Evolutionary conservation across 306 rosid species (phyloP), one percentile per base, ranked within the genome.

Genomic region (Clitoria ternatea): DNA sequence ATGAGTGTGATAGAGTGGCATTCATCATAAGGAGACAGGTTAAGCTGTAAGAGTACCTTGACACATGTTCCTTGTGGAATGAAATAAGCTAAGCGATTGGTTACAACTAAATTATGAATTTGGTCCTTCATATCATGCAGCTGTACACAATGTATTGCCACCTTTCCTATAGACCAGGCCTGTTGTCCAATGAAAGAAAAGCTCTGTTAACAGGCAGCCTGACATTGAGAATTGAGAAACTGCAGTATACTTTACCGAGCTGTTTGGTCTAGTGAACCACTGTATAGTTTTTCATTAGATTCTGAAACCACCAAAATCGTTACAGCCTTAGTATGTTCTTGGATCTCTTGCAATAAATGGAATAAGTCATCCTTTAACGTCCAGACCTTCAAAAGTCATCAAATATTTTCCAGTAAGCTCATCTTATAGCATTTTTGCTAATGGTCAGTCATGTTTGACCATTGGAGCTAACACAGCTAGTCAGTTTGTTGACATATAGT

Each of bases 211-310:
- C 44, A 55, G 36, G 23, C 33, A 22, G 17, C 14, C 32, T 20
- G 19, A 13, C 24, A 67, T 36, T 59, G 52, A 60, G 33, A 18
- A 27, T 37, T 59, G 42, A 60, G 39, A 45, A 64, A 61, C 20
- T 61, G 48, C 40, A 17, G 52, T 42, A 7, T 23, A 5, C 54
- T 73, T 74, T 77, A 84, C 96, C 90, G 86, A 37, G 73, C 54
- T 26, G 87, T 87, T 78, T 81, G 84, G 75, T 92, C 97, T n/a
- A 89, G 88, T 59, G 97, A 92, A 61, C 97, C 92, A 44, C 96
- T 92, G 77, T 79, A 87, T 48, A 92, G 77, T 67, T 52, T 84
- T 63, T 85, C 96, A 55, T 71, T 81, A 3, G 85, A 77, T 72
- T 79, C 82, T 43, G 79, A 66, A 84, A 84, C 18, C 7, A 66